A percentile compares a stretch with the other conserved stretches of the same genome.
Conservation (phyloP, 78 protist species). For the Capsaspora owczarzaki region DNA sequence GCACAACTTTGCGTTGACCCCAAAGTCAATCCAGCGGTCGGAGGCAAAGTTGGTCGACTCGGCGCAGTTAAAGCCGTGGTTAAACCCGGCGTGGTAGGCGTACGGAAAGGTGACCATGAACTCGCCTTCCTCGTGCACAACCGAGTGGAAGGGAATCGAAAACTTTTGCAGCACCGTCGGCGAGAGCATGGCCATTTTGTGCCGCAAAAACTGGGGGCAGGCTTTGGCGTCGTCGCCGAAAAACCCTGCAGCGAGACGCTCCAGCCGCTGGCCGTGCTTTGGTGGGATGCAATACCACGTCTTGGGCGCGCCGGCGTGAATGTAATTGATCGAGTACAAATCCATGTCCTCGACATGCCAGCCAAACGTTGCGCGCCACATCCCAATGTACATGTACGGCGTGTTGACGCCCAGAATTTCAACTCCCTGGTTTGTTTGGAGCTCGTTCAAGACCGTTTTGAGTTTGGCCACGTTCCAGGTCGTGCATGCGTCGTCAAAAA, state of each 20-base stretch:
- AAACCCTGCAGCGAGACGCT: background rate
- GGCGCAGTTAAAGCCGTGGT: conserved; percentile 32
- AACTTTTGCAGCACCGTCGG: conserved; percentile 2
- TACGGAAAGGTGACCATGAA: conserved; percentile 55
- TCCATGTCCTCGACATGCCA: conserved; percentile 61
- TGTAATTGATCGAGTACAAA: conserved; percentile 41
- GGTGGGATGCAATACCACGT: conserved; percentile 38
- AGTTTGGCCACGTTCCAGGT: conserved; percentile 26
- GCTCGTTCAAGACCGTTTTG: conserved; percentile 3
- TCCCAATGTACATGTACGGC: conserved; percentile 71
- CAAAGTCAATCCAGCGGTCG: conserved; percentile 5
- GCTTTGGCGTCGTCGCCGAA: background rate
- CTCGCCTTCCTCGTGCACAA: conserved; percentile 40
- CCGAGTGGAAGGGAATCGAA: background rate
- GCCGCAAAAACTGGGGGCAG: conserved; percentile 25
- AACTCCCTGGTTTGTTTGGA: background rate
- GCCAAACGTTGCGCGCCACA: conserved; percentile 26
- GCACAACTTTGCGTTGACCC: conserved; percentile 8
- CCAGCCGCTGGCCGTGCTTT: background rate
- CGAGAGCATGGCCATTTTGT: conserved; percentile 5
- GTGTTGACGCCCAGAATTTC: conserved; percentile 1
- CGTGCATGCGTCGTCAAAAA: background rate
- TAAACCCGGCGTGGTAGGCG: conserved; percentile 57
- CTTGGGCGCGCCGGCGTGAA: conserved; percentile 46
- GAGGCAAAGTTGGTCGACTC: conserved; percentile 33